A percentile compares a stretch with the other conserved stretches of the same genome.
Conservation (phyloP, 2,329 filamentous ascomycete genomes). For the Claviceps purpurea region DNA sequence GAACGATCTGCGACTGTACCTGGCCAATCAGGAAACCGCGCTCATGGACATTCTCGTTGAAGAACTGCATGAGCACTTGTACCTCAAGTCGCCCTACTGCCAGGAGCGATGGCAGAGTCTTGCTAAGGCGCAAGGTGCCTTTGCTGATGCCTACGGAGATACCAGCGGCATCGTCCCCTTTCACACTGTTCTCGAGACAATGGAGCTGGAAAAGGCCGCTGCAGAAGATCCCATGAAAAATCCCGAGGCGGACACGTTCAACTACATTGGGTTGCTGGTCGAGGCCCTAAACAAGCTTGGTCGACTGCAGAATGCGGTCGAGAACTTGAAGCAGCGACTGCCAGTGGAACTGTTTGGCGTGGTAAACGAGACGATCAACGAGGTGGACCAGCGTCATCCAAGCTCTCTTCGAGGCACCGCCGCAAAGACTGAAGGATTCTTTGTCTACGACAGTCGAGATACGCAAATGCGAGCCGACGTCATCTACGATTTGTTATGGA, state of each 20-base stretch:
- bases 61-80: slow-evolving; percentile 91
- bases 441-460: slow-evolving; percentile 53
- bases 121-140: slow-evolving; percentile 49
- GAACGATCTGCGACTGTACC: slow-evolving; percentile 71
- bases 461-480: slow-evolving; percentile 71
- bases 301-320: slow-evolving; percentile 70
- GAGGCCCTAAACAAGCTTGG: slow-evolving; percentile 86
- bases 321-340: slow-evolving; percentile 81
- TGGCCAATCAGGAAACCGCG: slow-evolving; percentile 83
- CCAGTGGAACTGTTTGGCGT: slow-evolving; percentile 89
- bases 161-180: slow-evolving; percentile 38
- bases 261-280: slow-evolving; percentile 76
- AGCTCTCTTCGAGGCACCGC: slow-evolving; percentile 53
- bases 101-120: slow-evolving; percentile 89
- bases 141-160: slow-evolving; percentile 34
- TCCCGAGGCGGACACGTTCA: slow-evolving; percentile 88
- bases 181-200: slow-evolving; percentile 43
- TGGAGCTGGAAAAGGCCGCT: slow-evolving; percentile 48
- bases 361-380: slow-evolving; percentile 87
- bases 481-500: slow-evolving; percentile 83
- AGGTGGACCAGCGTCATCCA: slow-evolving; percentile 88
- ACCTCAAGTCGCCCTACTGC: slow-evolving; percentile 95
- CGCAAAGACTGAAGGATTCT: slow-evolving; percentile 39
- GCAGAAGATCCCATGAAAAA: slow-evolving; percentile 85
- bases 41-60: slow-evolving; percentile 94